These are phyloP conservation scores for Acanthamoeba lenticulata DNA, from an alignment of 208 protist species.

Conservation along the genomic window DNA sequence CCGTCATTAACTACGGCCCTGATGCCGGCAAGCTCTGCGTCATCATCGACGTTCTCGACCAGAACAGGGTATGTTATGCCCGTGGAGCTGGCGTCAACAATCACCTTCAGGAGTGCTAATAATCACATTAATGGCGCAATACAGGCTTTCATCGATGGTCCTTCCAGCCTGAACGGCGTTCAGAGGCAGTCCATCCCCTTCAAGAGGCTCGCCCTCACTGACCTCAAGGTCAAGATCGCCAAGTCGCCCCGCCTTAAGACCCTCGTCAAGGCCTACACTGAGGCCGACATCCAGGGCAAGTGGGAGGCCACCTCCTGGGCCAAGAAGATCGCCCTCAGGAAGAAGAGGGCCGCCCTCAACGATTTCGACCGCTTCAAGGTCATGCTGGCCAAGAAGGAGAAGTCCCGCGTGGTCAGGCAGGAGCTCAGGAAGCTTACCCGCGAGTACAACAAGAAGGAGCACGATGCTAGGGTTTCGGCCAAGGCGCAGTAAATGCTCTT, in stretches of 20 bases:
- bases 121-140: background rate
- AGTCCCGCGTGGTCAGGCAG: constrained; percentile 38
- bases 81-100: too few relatives aligned
- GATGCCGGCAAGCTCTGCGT: constrained; percentile 71
- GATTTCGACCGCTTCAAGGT: constrained; percentile 82
- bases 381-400: constrained; percentile 70
- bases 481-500: constrained; percentile 29
- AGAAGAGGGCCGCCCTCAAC: constrained; percentile 63
- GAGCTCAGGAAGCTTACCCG: constrained; percentile 29
- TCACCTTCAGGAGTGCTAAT: background rate
- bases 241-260: background rate
- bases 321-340: constrained; percentile 65
- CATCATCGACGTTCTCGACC: constrained; percentile 79
- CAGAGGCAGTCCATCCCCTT: constrained; percentile 74
- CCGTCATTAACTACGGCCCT: constrained; percentile 76
- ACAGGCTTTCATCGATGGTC: constrained; percentile 78
- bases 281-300: constrained; percentile 54
- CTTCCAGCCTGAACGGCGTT: constrained; percentile 72
- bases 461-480: background rate
- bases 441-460: background rate
- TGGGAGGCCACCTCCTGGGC: constrained; percentile 74
- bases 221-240: constrained; percentile 68
- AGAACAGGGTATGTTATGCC: constrained; percentile 67
- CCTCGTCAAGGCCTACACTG: constrained; percentile 63
- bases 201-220: constrained; percentile 75